Evolutionary conservation across 345 rosid genomes (phyloP), one percentile per base, ranked within the genome.

Genomic region (Citrus trifoliata): DNA sequence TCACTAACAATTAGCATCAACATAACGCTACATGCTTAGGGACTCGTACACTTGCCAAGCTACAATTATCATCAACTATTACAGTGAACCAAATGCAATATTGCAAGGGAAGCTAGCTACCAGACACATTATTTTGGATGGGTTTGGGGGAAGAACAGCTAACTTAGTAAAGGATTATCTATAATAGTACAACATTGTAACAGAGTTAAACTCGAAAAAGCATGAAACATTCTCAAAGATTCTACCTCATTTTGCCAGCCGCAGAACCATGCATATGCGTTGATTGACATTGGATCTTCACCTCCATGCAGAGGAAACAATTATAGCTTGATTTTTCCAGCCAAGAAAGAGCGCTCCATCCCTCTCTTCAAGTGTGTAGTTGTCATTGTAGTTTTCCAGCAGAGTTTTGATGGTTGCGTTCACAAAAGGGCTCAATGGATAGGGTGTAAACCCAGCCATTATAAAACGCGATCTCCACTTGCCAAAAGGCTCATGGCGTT

Each of bases 401-500:
- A 95, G 87, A 30, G 83, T 75, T 82, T 87, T 90, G 88, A 95
- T 92, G 16, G 97, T 90, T 1, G 90, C 82, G 62, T 95, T 95
- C 80, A 95, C 95, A 65, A 70, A 88, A 7, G 90, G 77, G 80
- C 95, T 93, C 64, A 95, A 80, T 0, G 95, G 94, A 78, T 82
- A 87, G 12, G 95, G 98, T 60, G 83, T 87, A 74, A 95, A 91
- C 61, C 98, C 99, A 6, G 97, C 99, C 99, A 95, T 95, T 28
- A 46, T 55, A 82, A 95, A 91, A 77, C 99, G 79, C 6, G 92
- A 87, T 79, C 83, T 90, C 99, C 99, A 95, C 80, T 93, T 95
- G 61, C 95, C 95, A 0, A 92, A 67, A 22, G 76, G 91, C 84
- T 95, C 99, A 2, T 93, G 98, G 18, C 99, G 89, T 85, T 95